These are phyloP conservation scores for Rhodomyrtus psidioides DNA, from an alignment of 441 rosid species.

Conservation along the genomic window DNA sequence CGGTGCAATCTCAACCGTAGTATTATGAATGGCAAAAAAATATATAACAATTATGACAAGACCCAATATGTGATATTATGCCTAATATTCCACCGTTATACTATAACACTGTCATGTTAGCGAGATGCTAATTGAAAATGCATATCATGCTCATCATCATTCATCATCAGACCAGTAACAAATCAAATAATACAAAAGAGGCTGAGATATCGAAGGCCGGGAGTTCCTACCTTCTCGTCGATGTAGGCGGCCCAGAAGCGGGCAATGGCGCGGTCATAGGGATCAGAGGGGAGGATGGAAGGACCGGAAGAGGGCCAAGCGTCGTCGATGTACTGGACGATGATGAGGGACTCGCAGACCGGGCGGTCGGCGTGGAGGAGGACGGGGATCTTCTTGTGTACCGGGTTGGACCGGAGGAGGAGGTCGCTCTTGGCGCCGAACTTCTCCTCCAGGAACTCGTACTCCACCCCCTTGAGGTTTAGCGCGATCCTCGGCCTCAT, in stretches of 20 bases:
- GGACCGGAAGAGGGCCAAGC: conserved; percentile 54
- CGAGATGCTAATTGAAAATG: neutral
- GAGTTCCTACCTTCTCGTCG: conserved; percentile 47
- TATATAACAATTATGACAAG: no score
- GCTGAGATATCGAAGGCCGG: neutral
- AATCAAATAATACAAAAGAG: neutral
- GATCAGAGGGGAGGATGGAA: conserved; percentile 48
- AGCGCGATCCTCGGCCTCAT: conserved; percentile 63
- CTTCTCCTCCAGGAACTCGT: conserved; percentile 49
- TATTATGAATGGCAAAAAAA: no score
- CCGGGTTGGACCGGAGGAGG: conserved; percentile 64
- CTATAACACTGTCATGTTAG: no score
- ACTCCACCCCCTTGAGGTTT: conserved; percentile 48
- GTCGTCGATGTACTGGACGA: conserved; percentile 65
- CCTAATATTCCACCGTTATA: no score
- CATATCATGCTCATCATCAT: neutral
- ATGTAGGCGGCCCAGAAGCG: conserved; percentile 66
- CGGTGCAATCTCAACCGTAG: no score
- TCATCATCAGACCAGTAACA: neutral
- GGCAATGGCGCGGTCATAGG: conserved; percentile 47
- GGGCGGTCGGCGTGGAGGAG: conserved; percentile 55
- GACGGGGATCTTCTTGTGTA: conserved; percentile 76
- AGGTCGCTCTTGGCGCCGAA: conserved; percentile 51
- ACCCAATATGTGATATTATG: no score
- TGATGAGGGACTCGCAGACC: conserved; percentile 60